Percentiles rank a stretch among this genome's conserved stretches.
These are phyloP conservation scores for Leptodermis oblonga DNA, from an alignment of 257 asterid species.

Conservation along the genomic window DNA sequence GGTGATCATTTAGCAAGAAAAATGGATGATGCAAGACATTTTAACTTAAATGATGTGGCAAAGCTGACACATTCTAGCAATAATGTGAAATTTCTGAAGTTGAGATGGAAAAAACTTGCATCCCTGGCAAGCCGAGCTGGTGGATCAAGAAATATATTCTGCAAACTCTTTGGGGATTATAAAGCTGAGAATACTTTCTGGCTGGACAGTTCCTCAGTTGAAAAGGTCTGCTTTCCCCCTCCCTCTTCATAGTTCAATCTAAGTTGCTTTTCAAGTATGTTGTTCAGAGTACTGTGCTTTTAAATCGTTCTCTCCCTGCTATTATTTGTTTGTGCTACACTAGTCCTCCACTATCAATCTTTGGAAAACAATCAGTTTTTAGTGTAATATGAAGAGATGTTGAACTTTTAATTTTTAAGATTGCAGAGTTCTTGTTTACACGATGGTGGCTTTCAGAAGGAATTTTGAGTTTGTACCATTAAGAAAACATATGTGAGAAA, in stretches of 20 bases:
- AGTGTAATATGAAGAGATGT: neutral
- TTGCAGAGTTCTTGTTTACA: neutral
- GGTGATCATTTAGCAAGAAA: conserved; percentile 43
- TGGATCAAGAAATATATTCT: conserved; percentile 69
- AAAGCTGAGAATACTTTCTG: conserved; percentile 73
- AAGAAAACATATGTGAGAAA: neutral
- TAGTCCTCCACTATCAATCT: neutral
- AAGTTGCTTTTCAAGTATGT: neutral
- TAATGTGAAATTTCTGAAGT: conserved; percentile 44
- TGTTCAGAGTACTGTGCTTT: neutral
- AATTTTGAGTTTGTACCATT: neutral
- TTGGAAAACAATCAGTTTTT: neutral
- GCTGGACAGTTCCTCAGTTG: conserved; percentile 94
- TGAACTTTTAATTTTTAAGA: neutral
- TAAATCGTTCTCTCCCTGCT: neutral
- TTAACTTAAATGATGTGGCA: conserved; percentile 24
- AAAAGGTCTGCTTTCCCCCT: conserved; percentile 55
- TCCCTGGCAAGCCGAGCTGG: conserved; percentile 60
- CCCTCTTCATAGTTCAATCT: neutral
- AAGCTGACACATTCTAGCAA: conserved; percentile 35
- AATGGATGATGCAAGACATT: conserved; percentile 33
- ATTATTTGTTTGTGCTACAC: neutral
- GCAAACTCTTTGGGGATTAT: conserved; percentile 57
- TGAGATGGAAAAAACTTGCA: conserved; percentile 78
- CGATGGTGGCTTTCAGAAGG: neutral